Percentiles rank a stretch among this genome's conserved stretches.
Evolutionary conservation across 129 eudicot genomes (phyloP).

Genomic region (Artemisia tridentata): DNA sequence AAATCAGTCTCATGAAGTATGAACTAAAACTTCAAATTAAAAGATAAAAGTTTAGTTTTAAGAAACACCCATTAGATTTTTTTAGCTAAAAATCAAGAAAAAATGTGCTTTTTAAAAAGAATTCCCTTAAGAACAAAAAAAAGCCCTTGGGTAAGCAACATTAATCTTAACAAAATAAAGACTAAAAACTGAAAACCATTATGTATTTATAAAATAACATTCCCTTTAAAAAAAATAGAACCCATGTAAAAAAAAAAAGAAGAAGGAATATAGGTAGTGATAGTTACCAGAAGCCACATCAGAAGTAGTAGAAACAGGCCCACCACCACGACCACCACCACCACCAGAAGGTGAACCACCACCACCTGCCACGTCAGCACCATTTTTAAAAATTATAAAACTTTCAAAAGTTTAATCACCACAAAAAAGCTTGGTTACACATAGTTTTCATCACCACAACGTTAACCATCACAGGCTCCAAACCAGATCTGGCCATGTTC

Average conservation of each 20-base stretch:
- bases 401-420: too few species aligned
- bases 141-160: too few species aligned
- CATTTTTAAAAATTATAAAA: too few species aligned
- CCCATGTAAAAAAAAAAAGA: not conserved
- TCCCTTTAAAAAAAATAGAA: not conserved
- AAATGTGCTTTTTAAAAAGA: not conserved
- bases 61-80: not conserved
- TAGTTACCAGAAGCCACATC: constrained; percentile 84
- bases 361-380: constrained; percentile 22
- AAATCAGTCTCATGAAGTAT: too few species aligned
- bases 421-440: too few species aligned
- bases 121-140: too few species aligned
- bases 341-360: constrained; percentile 56
- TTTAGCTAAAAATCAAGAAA: not conserved
- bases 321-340: constrained; percentile 49
- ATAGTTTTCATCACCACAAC: too few species aligned
- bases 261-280: constrained; percentile 3
- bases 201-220: not conserved
- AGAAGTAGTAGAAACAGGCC: constrained; percentile 71
- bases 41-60: not conserved
- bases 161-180: too few species aligned
- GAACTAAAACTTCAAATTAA: too few species aligned
- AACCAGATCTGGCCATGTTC: too few species aligned
- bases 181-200: too few species aligned
- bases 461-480: too few species aligned